phyloP scores from a whole-genome alignment of 208 protist genomes.

The Porcisia hertigi region DNA sequence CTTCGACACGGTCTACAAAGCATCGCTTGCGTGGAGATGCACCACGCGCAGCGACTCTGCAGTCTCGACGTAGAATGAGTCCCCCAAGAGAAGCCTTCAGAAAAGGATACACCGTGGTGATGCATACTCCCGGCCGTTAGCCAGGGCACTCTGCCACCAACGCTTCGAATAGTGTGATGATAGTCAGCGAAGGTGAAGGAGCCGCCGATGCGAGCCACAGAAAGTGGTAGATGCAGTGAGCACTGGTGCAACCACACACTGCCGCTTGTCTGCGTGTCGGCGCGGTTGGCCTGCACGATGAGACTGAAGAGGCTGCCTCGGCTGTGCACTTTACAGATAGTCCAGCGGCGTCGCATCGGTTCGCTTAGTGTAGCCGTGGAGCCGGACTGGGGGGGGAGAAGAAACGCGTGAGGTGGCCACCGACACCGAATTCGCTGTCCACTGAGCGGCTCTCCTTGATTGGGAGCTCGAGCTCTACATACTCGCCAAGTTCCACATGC shows the following conservation, averaged over 20 bases:
- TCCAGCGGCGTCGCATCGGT: conserved; percentile 62
- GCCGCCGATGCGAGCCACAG: conserved; percentile 51
- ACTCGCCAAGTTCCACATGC: conserved; percentile 53
- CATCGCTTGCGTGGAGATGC: conserved; percentile 80
- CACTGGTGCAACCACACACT: conserved; percentile 69
- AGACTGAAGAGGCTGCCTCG: conserved; percentile 55
- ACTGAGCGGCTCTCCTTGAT: conserved; percentile 21
- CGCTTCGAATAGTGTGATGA: conserved; percentile 36
- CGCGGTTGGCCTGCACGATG: conserved; percentile 53
- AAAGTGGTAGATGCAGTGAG: conserved; percentile 52
- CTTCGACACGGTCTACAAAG: conserved; percentile 47
- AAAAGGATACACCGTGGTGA: conserved; percentile 66
- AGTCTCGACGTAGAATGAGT: conserved; percentile 29
- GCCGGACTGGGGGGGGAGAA: neutral
- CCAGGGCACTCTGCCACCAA: conserved; percentile 62
- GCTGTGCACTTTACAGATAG: conserved; percentile 51
- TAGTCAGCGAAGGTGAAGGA: conserved; percentile 71
- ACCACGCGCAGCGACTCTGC: conserved; percentile 51
- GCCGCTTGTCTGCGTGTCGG: conserved; percentile 34
- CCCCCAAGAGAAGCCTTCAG: conserved; percentile 42
- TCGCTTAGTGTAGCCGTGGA: neutral
- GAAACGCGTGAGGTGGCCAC: neutral
- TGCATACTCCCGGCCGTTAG: conserved; percentile 75
- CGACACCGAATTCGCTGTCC: neutral
- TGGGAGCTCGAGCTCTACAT: conserved; percentile 68